phyloP scores from a whole-genome alignment of 2,329 filamentous ascomycete genomes.

The Penicillium sp. region DNA sequence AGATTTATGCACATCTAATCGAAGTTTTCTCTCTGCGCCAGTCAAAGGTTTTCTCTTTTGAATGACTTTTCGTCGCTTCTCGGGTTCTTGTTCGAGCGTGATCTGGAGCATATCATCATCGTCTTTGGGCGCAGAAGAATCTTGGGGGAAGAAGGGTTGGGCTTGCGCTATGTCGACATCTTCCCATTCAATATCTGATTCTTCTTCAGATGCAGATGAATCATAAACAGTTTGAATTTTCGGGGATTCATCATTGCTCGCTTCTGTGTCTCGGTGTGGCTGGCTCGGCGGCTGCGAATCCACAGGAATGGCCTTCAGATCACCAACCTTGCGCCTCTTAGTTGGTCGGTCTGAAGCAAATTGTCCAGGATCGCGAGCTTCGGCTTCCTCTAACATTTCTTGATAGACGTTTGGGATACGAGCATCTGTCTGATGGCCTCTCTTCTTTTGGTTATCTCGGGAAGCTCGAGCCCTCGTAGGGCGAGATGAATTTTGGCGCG shows the following conservation, averaged over 20 bases:
- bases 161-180: conserved; percentile 53
- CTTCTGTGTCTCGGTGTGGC: conserved; percentile 9
- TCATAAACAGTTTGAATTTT: conserved; percentile 38
- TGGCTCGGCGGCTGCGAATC: conserved; percentile 7
- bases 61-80: conserved; percentile 24
- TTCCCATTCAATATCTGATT: conserved; percentile 67
- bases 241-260: conserved; percentile 11
- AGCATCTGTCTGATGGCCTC: conserved; percentile 22
- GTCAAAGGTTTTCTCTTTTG: conserved; percentile 55
- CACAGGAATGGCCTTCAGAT: conserved; percentile 20
- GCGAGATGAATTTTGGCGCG: conserved; percentile 21
- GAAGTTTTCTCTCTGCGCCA: conserved; percentile 58
- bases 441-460: conserved; percentile 11
- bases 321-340: conserved; percentile 43
- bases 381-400: conserved; percentile 46
- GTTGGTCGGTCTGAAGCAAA: conserved; percentile 29
- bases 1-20: conserved; percentile 79
- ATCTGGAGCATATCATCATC: conserved; percentile 36
- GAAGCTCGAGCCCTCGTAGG: conserved; percentile 15
- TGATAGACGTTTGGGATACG: conserved; percentile 40
- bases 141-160: conserved; percentile 12
- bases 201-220: conserved; percentile 50
- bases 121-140: conserved; percentile 2
- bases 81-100: conserved; percentile 37
- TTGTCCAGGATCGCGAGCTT: conserved; percentile 32